These are phyloP conservation scores for Cladophialophora carrionii DNA, from an alignment of 2,329 filamentous ascomycete genomes.

Conservation along the genomic window DNA sequence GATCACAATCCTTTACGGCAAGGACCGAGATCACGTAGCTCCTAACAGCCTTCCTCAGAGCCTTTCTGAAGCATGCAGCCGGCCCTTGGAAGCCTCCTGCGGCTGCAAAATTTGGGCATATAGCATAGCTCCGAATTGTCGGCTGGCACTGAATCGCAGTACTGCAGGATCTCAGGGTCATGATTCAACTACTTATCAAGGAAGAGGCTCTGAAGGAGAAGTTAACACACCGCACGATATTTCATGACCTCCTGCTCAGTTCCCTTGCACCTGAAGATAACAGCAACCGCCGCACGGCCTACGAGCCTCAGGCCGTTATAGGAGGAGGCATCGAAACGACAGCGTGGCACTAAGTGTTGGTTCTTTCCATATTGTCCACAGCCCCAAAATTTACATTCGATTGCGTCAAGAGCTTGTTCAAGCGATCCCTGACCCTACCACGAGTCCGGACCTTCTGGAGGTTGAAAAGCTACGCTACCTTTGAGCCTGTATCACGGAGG, in stretches of 20 bases:
- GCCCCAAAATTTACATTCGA: constrained; percentile 26
- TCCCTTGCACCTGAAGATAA: constrained; percentile 43
- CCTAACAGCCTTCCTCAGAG: constrained; percentile 10
- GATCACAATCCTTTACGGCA: no score
- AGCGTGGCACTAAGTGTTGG: constrained; percentile 39
- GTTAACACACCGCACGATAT: constrained; percentile 34
- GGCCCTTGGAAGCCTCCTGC: constrained; percentile 4
- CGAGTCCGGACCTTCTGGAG: constrained; percentile 39
- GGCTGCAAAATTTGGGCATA: constrained; percentile 1
- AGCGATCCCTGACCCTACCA: constrained; percentile 22
- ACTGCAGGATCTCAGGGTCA: constrained; percentile 32
- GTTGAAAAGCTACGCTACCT: constrained; percentile 51
- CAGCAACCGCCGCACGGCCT: constrained; percentile 40
- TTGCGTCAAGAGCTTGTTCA: constrained; percentile 34
- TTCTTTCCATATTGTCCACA: constrained; percentile 39
- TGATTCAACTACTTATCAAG: constrained; percentile 31
- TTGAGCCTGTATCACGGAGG: constrained; percentile 46
- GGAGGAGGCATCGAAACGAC: constrained; percentile 44
- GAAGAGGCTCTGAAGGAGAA: constrained; percentile 12
- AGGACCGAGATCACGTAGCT: neutral
- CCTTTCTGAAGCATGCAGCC: constrained; percentile 10
- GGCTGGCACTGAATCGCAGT: neutral
- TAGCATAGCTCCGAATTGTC: neutral
- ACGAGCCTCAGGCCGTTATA: constrained; percentile 42
- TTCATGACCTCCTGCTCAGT: constrained; percentile 41